A percentile compares a stretch with the other conserved stretches of the same genome.
These are phyloP conservation scores for Colletotrichum trifolii DNA, from an alignment of 2,329 filamentous ascomycete species.

Conservation along the genomic window DNA sequence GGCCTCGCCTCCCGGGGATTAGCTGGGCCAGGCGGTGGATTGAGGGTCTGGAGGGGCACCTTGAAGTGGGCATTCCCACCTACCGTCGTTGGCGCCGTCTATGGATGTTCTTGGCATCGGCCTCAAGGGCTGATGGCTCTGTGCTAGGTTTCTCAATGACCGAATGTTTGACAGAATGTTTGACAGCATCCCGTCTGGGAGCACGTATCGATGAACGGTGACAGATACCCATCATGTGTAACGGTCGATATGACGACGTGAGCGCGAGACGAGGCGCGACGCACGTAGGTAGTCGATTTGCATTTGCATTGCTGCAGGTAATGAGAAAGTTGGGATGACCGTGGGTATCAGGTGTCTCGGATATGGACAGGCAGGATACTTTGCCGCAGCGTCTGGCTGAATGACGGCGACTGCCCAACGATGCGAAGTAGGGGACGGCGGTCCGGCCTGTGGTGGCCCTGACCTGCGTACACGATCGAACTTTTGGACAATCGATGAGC, in stretches of 20 bases:
- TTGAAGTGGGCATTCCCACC: conserved; percentile 28
- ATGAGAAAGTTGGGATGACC: conserved; percentile 27
- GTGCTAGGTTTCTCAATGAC: no score
- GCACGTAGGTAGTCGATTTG: conserved; percentile 5
- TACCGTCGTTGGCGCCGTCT: conserved; percentile 14
- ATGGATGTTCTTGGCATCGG: conserved; percentile 12
- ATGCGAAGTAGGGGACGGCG: conserved; percentile 17
- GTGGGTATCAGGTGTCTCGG: conserved; percentile 29
- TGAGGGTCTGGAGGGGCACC: not conserved
- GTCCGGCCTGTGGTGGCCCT: conserved; percentile 16
- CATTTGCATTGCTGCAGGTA: conserved; percentile 17
- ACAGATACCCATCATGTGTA: not conserved
- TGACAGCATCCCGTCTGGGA: no score
- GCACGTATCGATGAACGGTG: not conserved
- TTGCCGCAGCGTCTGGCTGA: not conserved
- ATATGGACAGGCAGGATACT: conserved; percentile 9
- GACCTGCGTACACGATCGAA: not conserved
- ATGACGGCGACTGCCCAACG: not conserved
- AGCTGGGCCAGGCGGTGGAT: conserved; percentile 4
- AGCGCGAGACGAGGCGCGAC: conserved; percentile 28
- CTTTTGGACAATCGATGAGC: not conserved
- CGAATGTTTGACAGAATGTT: no score
- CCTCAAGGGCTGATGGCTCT: no score
- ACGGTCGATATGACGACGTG: conserved; percentile 3
- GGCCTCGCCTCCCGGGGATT: conserved; percentile 25